phyloP scores from a whole-genome alignment of 2,329 filamentous ascomycete species.

The Aspergillus unguis region DNA sequence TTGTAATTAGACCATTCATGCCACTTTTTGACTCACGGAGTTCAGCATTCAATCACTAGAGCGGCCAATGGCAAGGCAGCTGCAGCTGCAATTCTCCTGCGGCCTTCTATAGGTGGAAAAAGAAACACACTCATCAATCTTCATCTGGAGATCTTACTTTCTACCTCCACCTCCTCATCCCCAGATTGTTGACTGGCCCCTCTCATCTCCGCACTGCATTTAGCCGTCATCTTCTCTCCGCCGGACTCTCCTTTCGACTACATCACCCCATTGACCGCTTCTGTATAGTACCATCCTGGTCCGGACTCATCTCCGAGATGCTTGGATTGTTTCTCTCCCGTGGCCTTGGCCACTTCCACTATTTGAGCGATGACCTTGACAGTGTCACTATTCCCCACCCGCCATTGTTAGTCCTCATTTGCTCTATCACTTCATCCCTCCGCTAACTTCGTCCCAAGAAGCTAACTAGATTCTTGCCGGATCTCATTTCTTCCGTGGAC shows the following conservation, averaged over 20 bases:
- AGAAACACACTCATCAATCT: background rate
- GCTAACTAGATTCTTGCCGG: background rate
- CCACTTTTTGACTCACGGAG: background rate
- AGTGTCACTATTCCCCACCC: background rate
- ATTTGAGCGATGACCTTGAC: background rate
- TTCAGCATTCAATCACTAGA: too few relatives aligned
- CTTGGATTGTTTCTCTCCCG: slow-evolving; percentile 2
- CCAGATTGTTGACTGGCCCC: background rate
- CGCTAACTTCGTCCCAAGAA: background rate
- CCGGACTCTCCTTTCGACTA: slow-evolving; percentile 3
- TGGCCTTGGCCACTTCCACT: slow-evolving; percentile 2
- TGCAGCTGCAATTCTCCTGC: slow-evolving; percentile 5
- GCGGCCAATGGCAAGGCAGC: background rate
- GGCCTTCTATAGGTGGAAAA: slow-evolving; percentile 16
- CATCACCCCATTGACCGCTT: slow-evolving; percentile 2
- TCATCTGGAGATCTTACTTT: background rate
- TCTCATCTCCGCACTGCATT: slow-evolving; percentile 5
- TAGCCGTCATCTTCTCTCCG: slow-evolving; percentile 12
- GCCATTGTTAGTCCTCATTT: background rate
- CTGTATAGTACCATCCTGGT: background rate
- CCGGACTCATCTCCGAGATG: slow-evolving; percentile 14
- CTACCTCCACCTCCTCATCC: background rate
- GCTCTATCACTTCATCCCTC: background rate
- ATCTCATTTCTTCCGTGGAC: background rate
- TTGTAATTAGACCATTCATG: slow-evolving; percentile 8